Evolutionary conservation across 73 alveolate genomes (phyloP), one percentile per base, ranked within the genome.

Genomic region (Urostyla sp.): DNA sequence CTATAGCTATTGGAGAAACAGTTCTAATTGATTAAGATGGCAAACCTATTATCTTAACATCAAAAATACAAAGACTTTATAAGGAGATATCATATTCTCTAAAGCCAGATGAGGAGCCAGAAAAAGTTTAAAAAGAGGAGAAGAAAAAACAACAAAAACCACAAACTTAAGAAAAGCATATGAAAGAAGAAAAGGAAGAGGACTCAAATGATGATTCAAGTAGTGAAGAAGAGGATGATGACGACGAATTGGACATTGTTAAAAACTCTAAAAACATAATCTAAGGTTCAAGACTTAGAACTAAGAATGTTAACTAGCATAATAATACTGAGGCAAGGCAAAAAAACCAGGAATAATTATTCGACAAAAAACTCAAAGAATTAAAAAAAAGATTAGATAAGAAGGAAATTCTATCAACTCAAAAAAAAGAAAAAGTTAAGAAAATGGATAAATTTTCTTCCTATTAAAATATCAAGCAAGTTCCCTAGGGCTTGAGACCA

Each of bases 301-400:
- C 88, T 48, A 87, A 84, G 75, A 91, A 79, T 10, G 91, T 88
- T 61, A 91, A 75, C 59, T 77, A 85, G 74, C 88, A 90, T 49
- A 61, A 84, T 34, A 58, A 82, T 35, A 93, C 85, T 24, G 94
- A 90, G 83, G 66, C 80, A 60, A 90, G 99, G 66, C 75, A 94
- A 78, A 85, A 91, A 36, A 93, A 80, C 51, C 93, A 96, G 79
- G 96, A 89, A 50, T 85, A 87, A 26, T 80, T 94, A 26, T 55
- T 87, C 52, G 91, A 78, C 52, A 72, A 67, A 27, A 94, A 96
- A 84, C 82, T 83, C 52, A 94, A 82, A 30, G 98, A 94, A 82
- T 88, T 96, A 48, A 88, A 88, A 53, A 88, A 90, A 74, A 85
- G 97, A 80, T 92, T 84, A 46, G 92, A 89, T 72, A 91, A 87